phyloP scores from a whole-genome alignment of 352 stramenopile species.

The Phytophthora uliginosa region DNA sequence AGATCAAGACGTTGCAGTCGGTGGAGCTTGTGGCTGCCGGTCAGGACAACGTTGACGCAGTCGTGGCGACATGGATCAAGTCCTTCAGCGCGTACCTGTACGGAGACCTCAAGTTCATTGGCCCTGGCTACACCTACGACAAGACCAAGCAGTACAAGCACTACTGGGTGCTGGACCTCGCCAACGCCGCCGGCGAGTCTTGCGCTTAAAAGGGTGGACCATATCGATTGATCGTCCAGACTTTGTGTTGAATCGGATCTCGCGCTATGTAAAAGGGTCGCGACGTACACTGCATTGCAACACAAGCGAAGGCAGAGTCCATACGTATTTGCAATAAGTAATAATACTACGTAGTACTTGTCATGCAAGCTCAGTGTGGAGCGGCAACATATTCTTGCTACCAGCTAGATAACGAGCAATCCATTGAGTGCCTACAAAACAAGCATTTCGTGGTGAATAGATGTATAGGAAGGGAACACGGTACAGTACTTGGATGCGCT shows the following conservation, averaged over 20 bases:
- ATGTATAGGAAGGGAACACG: not conserved
- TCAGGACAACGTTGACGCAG: conserved; percentile 33
- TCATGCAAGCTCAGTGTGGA: no score
- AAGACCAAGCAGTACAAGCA: conserved; percentile 29
- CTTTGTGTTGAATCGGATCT: no score
- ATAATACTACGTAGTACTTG: not conserved
- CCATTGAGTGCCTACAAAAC: not conserved
- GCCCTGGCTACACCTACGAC: conserved; percentile 37
- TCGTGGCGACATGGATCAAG: conserved; percentile 56
- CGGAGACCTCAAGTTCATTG: conserved; percentile 33
- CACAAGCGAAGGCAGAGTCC: not conserved
- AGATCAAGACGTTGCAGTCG: conserved; percentile 19
- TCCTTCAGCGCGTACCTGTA: conserved; percentile 42
- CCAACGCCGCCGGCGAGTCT: conserved; percentile 16
- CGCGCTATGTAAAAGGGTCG: not conserved
- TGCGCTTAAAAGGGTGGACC: conserved; percentile 8
- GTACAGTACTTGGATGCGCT: not conserved
- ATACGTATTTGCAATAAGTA: not conserved
- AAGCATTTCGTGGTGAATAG: not conserved
- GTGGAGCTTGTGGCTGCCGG: conserved; percentile 51
- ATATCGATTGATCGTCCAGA: no score
- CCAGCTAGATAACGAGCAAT: not conserved
- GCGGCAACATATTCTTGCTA: not conserved
- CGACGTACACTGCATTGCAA: not conserved
- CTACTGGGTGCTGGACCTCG: conserved; percentile 44